Evolutionary conservation across 495 filamentous ascomycete genomes (phyloP).

Genomic region (Eremomyces bilateralis): DNA sequence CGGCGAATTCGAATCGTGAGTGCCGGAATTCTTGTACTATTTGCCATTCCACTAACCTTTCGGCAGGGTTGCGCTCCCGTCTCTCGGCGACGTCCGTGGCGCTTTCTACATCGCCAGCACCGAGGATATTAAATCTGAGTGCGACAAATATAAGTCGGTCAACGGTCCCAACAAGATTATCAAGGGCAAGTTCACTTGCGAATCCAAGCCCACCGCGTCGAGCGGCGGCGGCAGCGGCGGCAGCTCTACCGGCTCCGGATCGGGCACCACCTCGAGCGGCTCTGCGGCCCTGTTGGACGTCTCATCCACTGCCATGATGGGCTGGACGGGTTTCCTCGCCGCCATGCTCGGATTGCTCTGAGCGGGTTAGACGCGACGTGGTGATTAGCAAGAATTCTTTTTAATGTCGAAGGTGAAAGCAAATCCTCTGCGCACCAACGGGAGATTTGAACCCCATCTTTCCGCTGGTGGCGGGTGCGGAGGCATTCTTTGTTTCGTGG

Average conservation of each 20-base stretch:
- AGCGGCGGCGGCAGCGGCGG: conserved; percentile 10
- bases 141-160: conserved; percentile 28
- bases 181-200: conserved; percentile 24
- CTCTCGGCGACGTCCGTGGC: conserved; percentile 55
- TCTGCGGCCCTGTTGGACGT: conserved; percentile 15
- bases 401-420: no score
- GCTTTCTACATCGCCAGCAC: conserved; percentile 70
- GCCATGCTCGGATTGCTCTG: conserved; percentile 20
- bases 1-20: conserved; percentile 68
- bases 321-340: conserved; percentile 17
- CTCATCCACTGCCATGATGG: conserved; percentile 10
- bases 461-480: no score
- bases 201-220: conserved; percentile 14
- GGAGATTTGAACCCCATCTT: no score
- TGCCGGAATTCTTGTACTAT: conserved; percentile 6
- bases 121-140: conserved; percentile 17
- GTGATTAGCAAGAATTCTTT: no score
- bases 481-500: no score
- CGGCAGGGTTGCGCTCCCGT: conserved; percentile 43
- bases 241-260: conserved; percentile 5
- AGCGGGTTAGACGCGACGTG: no score
- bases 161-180: conserved; percentile 21
- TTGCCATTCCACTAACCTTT: conserved; percentile 3
- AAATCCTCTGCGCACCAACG: no score
- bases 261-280: conserved; percentile 12